Base-by-base conservation (phyloP, 208 protist genomes). In the Kentomonas sorsogonicus region DNA sequence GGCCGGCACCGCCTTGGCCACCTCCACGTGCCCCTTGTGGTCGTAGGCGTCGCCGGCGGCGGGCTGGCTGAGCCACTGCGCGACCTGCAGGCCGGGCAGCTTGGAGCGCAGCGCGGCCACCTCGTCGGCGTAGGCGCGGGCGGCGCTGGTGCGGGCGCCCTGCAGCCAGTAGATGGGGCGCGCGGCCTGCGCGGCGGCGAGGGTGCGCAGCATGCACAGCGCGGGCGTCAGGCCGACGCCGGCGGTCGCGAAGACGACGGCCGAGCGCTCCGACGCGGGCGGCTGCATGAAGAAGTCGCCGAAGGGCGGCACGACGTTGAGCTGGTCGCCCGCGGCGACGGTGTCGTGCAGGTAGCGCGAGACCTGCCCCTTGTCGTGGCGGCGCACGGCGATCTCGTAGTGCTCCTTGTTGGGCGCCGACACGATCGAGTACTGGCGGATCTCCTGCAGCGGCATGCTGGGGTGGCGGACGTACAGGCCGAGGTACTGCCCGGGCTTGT, bases 381-480 rank as follows among this genome's bases (percentile, higher is more conserved):
- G 62, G 31, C 52, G 50, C 18, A 76, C 1, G 31, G 62, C 61
- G 57, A 76, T 55, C 69, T 76, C 68, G 69, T 70, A 76, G 63
- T 56, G 63, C 29, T 62, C 40, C 16, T 46, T 31, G 69, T 60
- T 70, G 52, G 69, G 69, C 22, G 53, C 38, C 15, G 46, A 63
- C 15, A 66, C 39, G 53, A 76, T 66, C 48, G 63, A 71, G 59
- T 76, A 76, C 64, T 76, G 70, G 45, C 70, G 70, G 53, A 76
- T 76, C 70, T 76, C 63, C 64, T 76, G 70, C 43, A 53, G 58
- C 31, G 41, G 45, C 62, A 76, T 56, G 46, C 48, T 61, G 40
- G 61, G 69, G 63, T 75, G 56, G 54, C 69, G 69, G 1, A 51
- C 60, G 59, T 58, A 70, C 47, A 75, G 53, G 58, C 62, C 47